Evolutionary conservation across 2,329 filamentous ascomycete genomes (phyloP).

Genomic region (Chaetothyriales sp.): DNA sequence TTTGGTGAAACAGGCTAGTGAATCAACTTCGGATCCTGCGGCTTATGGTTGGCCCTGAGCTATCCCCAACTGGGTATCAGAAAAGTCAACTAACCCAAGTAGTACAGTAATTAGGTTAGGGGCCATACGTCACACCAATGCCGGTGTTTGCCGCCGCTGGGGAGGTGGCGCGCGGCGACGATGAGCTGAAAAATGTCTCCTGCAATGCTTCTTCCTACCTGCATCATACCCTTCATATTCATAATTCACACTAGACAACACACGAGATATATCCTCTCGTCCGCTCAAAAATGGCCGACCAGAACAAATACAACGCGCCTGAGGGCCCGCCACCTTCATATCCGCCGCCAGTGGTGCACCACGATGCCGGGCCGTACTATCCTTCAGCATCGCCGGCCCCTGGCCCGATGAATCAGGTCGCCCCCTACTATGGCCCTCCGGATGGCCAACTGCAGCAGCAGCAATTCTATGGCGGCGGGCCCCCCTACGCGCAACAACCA

Average conservation of each 20-base stretch:
- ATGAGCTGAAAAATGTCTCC: too few species aligned
- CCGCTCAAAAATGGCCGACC: constrained; percentile 1
- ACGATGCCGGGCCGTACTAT: constrained; percentile 16
- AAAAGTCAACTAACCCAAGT: not conserved
- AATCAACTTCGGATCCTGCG: not conserved
- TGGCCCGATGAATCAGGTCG: constrained; percentile 3
- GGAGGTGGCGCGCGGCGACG: too few species aligned
- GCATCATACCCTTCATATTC: too few species aligned
- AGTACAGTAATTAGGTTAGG: not conserved
- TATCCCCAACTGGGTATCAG: not conserved
- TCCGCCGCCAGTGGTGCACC: constrained; percentile 10
- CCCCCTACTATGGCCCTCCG: constrained; percentile 8
- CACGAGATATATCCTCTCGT: too few species aligned
- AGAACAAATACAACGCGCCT: constrained; percentile 9
- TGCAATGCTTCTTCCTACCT: not conserved
- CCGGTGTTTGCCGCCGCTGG: not conserved
- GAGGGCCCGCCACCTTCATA: constrained; percentile 9
- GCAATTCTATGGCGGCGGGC: constrained; percentile 1
- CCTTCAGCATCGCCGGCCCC: constrained; percentile 1
- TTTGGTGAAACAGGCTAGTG: not conserved
- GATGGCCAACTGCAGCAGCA: constrained; percentile 7
- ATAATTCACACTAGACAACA: not conserved
- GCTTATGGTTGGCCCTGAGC: not conserved
- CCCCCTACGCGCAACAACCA: not conserved
- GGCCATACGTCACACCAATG: not conserved